Percentiles rank a stretch among this genome's conserved stretches.
These are phyloP conservation scores for Vigna trinervia DNA, from an alignment of 306 rosid species.

Conservation along the genomic window DNA sequence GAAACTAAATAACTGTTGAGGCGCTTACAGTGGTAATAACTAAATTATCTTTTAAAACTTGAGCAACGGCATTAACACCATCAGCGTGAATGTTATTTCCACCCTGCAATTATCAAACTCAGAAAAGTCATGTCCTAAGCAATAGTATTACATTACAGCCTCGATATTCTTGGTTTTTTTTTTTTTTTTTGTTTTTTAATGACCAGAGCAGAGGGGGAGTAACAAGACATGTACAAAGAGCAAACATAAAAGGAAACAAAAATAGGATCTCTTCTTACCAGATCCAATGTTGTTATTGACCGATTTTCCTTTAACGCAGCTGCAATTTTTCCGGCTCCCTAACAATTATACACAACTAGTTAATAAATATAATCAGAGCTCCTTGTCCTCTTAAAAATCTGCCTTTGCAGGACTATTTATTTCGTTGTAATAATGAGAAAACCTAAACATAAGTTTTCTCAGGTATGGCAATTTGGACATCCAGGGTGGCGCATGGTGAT, in stretches of 20 bases:
- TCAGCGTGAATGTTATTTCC: conserved; percentile 84
- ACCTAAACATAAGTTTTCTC: not conserved
- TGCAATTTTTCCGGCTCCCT: conserved; percentile 92
- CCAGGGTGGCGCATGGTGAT: not conserved
- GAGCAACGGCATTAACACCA: conserved; percentile 73
- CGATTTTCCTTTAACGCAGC: conserved; percentile 93
- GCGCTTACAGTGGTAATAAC: conserved; percentile 75
- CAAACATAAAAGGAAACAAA: conserved; percentile 19
- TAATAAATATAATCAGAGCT: conserved; percentile 14
- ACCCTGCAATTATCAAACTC: conserved; percentile 62
- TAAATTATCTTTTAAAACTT: conserved; percentile 86
- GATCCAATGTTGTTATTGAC: conserved; percentile 73
- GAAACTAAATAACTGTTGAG: conserved; percentile 27
- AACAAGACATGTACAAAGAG: not conserved
- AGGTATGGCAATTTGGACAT: not conserved
- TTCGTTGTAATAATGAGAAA: conserved; percentile 6
- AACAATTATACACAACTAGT: conserved; percentile 37
- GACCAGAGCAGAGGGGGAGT: not conserved
- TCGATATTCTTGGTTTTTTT: too few relatives aligned
- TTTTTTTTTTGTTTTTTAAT: too few relatives aligned
- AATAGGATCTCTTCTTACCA: conserved; percentile 59
- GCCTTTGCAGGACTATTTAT: conserved; percentile 1
- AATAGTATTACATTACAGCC: too few relatives aligned
- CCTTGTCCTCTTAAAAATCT: conserved; percentile 30
- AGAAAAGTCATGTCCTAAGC: not conserved